phyloP scores from a whole-genome alignment of 176 grass and related monocot genomes.

The Sorghum bicolor region Sorghum_bicolor_NCBIv3 NC_012874.2:71757001-71757500 shows the following conservation, averaged over 20 bases:
- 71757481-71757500: background rate
- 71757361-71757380: constrained; percentile 19
- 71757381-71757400: background rate
- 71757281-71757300: background rate
- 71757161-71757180: constrained; percentile 50
- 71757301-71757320: background rate
- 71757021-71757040: constrained; percentile 31
- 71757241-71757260: constrained; percentile 32
- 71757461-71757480: background rate
- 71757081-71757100: background rate
- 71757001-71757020: constrained; percentile 27
- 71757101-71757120: background rate
- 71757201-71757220: constrained; percentile 80
- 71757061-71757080: background rate
- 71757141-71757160: background rate
- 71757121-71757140: background rate
- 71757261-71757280: too few species aligned
- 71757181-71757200: constrained; percentile 32
- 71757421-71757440: constrained; percentile 14
- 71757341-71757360: constrained; percentile 9
- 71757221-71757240: constrained; percentile 35
- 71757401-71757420: background rate
- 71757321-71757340: constrained; percentile 18
- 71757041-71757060: background rate
- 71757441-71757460: background rate